phyloP scores from a whole-genome alignment of 2,329 filamentous ascomycete species.

The Trichoderma atroviride region DNA sequence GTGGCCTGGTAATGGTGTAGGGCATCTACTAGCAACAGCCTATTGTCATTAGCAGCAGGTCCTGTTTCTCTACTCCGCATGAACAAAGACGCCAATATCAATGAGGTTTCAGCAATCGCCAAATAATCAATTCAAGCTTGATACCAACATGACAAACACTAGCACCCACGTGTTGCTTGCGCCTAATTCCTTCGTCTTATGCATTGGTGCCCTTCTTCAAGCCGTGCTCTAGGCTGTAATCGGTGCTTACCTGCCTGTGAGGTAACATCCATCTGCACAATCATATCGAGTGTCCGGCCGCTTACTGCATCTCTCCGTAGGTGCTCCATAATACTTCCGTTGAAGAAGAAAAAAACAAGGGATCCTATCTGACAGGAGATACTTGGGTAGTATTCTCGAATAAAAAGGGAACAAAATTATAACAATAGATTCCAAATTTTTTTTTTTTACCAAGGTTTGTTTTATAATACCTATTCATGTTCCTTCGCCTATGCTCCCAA shows the following conservation, averaged over 20 bases:
- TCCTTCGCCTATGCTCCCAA: slow-evolving; percentile 7
- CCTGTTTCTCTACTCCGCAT: neutral
- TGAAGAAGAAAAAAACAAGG: neutral
- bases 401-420: neutral
- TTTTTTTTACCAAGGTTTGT: slow-evolving; percentile 14
- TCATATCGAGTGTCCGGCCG: neutral
- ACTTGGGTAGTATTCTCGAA: neutral
- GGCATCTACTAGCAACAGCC: neutral
- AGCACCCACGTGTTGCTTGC: neutral
- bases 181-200: neutral
- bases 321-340: neutral
- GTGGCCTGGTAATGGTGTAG: neutral
- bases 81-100: neutral
- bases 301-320: neutral
- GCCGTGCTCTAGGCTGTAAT: neutral
- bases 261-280: neutral
- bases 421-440: slow-evolving; percentile 26
- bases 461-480: neutral
- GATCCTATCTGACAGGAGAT: neutral
- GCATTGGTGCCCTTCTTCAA: neutral
- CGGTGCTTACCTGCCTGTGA: neutral
- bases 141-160: neutral
- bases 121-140: neutral
- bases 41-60: neutral
- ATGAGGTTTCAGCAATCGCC: neutral